phyloP scores from a whole-genome alignment of 352 stramenopile genomes.

The Phytopythium montanum region DNA sequence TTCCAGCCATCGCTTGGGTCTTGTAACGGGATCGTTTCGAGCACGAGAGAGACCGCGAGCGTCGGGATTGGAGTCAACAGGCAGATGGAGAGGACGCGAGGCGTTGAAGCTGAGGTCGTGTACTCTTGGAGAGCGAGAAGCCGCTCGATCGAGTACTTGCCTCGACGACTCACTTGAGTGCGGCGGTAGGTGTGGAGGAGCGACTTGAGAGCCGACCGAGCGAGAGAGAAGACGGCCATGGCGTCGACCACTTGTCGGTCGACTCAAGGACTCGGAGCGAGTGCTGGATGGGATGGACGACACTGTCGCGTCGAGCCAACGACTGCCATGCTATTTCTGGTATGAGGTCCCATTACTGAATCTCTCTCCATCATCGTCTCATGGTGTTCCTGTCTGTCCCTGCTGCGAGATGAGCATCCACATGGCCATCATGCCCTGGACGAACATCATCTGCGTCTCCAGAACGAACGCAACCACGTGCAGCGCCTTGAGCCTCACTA shows the following conservation, averaged over 20 bases:
- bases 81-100: slow-evolving; percentile 12
- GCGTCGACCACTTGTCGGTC: too few relatives aligned
- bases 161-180: slow-evolving; percentile 20
- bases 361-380: background rate
- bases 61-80: slow-evolving; percentile 15
- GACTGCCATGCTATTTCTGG: too few relatives aligned
- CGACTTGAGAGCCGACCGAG: background rate
- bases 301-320: too few relatives aligned
- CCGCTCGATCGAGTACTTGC: slow-evolving; percentile 23
- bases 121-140: slow-evolving; percentile 24
- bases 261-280: too few relatives aligned
- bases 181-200: background rate
- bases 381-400: slow-evolving; percentile 23
- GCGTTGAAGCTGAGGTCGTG: slow-evolving; percentile 10
- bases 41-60: slow-evolving; percentile 10
- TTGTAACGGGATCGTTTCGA: slow-evolving; percentile 15
- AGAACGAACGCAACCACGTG: slow-evolving; percentile 37
- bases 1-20: slow-evolving; percentile 12
- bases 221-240: background rate
- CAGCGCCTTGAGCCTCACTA: slow-evolving; percentile 14
- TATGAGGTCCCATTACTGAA: too few relatives aligned
- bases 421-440: slow-evolving; percentile 28
- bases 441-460: slow-evolving; percentile 20
- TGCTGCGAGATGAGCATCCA: slow-evolving; percentile 24
- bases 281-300: too few relatives aligned